Evolutionary conservation across 2,329 filamentous ascomycete genomes (phyloP), one percentile per base, ranked within the genome.

Genomic region (Teratosphaeria epicoccoides): DNA sequence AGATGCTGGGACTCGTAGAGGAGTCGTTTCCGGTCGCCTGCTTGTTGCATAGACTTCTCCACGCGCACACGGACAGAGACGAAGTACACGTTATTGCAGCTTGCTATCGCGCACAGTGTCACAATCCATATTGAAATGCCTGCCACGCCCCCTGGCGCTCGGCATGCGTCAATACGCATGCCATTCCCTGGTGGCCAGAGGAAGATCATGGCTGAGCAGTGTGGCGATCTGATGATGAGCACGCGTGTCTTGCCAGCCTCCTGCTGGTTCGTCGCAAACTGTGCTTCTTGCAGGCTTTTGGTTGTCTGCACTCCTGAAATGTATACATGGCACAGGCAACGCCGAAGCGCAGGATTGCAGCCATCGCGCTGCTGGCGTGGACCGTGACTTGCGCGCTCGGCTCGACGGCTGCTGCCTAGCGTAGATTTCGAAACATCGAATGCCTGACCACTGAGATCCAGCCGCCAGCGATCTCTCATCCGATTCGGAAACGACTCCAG

Each of bases 161-260:
- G 51, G 47, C 50, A 47, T 49, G 49, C 24, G 45, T 49, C 46
- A n/a, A 23, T 28, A 33, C 26, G 51, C 52, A 51, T 51, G 51
- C 47, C 47, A 55, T 51, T 23, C 49, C 43, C 24, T 46, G 43
- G 12, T 24, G 22, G 43, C 22, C 43, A 23, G 9, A n/a, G 14
- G 23, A n/a, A 22, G 23, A 47, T 22, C 23, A 47, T 29, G 46
- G 25, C 46, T 29, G 46, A 29, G 26, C 17, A 17, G 17, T 22
- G 46, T 33, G 46, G 46, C 46, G 24, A 47, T n/a, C 12, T 47
- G 5, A 26, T 25, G 33, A 45, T 24, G 43, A 11, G 20, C 43
- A 23, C 25, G 26, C 46, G 24, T 47, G 46, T 47, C 46, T 47
- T 47, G 46, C 46, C 46, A 47, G 22, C 24, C 46, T 47, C 25